Conservation (phyloP, 1,139 yeast genomes). For the Suhomyces atakaporum region DNA sequence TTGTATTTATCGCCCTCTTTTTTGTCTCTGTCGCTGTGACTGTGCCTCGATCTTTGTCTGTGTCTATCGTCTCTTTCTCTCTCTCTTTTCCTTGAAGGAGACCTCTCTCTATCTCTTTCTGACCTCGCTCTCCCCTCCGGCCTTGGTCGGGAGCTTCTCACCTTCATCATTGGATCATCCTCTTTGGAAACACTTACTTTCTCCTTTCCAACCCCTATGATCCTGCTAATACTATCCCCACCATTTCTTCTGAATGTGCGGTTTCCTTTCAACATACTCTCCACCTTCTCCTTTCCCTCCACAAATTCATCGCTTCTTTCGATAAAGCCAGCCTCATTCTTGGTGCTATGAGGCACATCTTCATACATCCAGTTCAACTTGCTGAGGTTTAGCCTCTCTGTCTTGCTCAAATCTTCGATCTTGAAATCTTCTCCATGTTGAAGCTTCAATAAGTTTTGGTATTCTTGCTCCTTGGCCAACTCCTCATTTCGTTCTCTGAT, state of each 20-base stretch:
- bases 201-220: constrained; percentile 22
- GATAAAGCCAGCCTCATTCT: constrained; percentile 33
- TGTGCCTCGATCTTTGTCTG: neutral
- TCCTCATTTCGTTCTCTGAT: constrained; percentile 68
- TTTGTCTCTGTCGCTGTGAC: constrained; percentile 13
- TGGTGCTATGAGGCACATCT: constrained; percentile 29
- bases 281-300: constrained; percentile 38
- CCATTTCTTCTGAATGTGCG: constrained; percentile 17
- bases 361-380: constrained; percentile 89
- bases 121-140: no score
- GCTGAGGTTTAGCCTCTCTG: constrained; percentile 46
- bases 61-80: neutral
- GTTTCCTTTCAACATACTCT: constrained; percentile 31
- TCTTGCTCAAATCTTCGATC: constrained; percentile 29
- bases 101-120: constrained; percentile 10
- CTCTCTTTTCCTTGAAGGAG: constrained; percentile 13
- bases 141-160: constrained; percentile 24
- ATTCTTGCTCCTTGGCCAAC: constrained; percentile 63
- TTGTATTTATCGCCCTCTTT: no score
- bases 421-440: constrained; percentile 45
- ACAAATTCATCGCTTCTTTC: constrained; percentile 38
- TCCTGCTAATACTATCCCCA: constrained; percentile 18
- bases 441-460: constrained; percentile 55
- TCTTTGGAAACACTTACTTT: constrained; percentile 17
- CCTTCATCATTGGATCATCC: constrained; percentile 59